Evolutionary conservation across 208 protist species (phyloP).

Genomic region (Porcisia hertigi): DNA sequence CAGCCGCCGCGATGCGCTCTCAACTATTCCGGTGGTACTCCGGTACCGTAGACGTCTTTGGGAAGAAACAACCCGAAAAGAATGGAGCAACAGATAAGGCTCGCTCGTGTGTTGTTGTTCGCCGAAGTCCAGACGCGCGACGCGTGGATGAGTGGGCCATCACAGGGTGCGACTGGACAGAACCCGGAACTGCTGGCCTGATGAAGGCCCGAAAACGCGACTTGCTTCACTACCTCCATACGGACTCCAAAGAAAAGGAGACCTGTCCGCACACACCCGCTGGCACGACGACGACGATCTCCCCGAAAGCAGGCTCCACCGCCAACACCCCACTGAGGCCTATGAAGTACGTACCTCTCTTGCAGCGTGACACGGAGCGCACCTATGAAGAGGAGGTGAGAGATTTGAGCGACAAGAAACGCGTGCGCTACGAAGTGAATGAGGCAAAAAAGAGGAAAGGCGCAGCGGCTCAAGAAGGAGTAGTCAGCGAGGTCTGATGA

Average conservation of each 20-base stretch:
- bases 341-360: constrained; percentile 60
- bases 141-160: constrained; percentile 60
- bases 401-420: constrained; percentile 66
- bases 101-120: not conserved
- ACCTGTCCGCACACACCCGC: not conserved
- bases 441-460: constrained; percentile 63
- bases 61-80: not conserved
- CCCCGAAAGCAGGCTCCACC: no score
- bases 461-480: constrained; percentile 2
- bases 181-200: constrained; percentile 42
- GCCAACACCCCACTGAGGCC: not conserved
- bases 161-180: constrained; percentile 82
- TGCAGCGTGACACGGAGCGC: constrained; percentile 73
- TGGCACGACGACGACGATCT: not conserved
- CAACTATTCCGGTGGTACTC: constrained; percentile 76
- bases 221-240: constrained; percentile 34
- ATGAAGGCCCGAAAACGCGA: constrained; percentile 57
- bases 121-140: constrained; percentile 6
- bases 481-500: not conserved
- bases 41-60: constrained; percentile 29
- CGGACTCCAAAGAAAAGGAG: not conserved
- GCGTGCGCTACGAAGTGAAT: constrained; percentile 73
- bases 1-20: constrained; percentile 55
- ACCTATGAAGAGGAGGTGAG: constrained; percentile 79
- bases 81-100: not conserved